Base-by-base conservation (phyloP, 495 filamentous ascomycete species). In the Cladorrhinum samala region DNA sequence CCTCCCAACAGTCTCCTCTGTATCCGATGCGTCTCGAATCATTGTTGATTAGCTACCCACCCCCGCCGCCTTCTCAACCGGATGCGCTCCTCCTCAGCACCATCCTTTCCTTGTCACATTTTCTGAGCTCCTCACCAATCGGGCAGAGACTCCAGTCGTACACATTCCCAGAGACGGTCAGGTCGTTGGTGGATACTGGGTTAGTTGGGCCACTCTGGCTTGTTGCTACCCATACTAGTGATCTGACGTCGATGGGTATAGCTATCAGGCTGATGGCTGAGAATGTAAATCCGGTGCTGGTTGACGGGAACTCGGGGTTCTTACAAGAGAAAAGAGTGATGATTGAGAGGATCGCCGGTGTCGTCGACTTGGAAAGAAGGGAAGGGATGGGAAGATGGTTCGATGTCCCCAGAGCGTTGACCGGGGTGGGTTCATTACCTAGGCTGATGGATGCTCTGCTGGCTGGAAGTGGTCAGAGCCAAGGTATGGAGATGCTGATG, bases 131-230 rank as follows among this genome's bases (percentile, higher is more conserved):
- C 8, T 41, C 39, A 17, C 8, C n/a, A 17, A 41, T 41, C 5
- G 39, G 13, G 11, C 39, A 14, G 5, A 41, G n/a, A 14, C 39
- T 41, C 4, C 30, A 14, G 14, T 37, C 30, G 7, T 38, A 25
- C 30, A 21, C 46, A 5, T 13, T 43, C 20, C 45, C 27, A 14
- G 9, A 25, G 11, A 13, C 41, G n/a, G n/a, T n/a, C n/a, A n/a
- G n/a, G n/a, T 59, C 48, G 27, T 17, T 46, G 9, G 21, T 43
- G 45, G 56, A 58, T 43, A 54, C 55, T n/a, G 52, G 47, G 23
- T 44, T 61, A n/a, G 21, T 52, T 13, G 61, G 50, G 21, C 61
- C 61, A 2, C 49, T 64, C 0, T 64, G 49, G 48, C 27, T 61
- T 1, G 50, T 61, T 9, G 56, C 61, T 2, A 19, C 45, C 1